phyloP scores from a whole-genome alignment of 306 rosid genomes.

The Aeschynomene evenia region DNA sequence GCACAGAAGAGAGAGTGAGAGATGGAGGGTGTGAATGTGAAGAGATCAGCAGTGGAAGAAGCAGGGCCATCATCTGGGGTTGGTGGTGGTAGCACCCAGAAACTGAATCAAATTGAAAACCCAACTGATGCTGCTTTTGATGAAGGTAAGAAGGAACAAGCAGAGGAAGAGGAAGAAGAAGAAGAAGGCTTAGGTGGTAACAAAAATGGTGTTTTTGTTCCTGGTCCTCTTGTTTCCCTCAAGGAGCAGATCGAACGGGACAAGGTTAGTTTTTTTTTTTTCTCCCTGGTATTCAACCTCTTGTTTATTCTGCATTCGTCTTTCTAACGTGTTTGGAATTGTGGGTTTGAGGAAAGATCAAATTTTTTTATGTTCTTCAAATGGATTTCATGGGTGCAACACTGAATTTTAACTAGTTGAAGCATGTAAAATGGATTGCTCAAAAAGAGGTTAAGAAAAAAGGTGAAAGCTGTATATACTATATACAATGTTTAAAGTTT shows the following conservation, averaged over 20 bases:
- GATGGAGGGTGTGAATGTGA: constrained; percentile 61
- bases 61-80: constrained; percentile 64
- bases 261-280: constrained; percentile 51
- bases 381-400: background rate
- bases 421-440: background rate
- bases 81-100: constrained; percentile 35
- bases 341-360: constrained; percentile 26
- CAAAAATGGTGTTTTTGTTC: constrained; percentile 56
- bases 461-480: background rate
- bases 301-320: background rate
- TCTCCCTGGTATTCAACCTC: background rate
- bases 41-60: constrained; percentile 55
- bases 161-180: constrained; percentile 31
- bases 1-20: background rate
- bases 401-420: background rate
- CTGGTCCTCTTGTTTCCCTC: constrained; percentile 87
- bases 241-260: constrained; percentile 92
- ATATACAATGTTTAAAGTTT: background rate
- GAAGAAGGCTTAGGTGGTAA: background rate
- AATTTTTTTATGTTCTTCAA: background rate
- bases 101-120: constrained; percentile 44
- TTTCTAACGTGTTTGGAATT: background rate
- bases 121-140: constrained; percentile 29
- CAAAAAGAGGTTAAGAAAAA: no score
- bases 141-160: constrained; percentile 42